phyloP scores from a whole-genome alignment of 805 yeast species.

The Barnettozyma vustinii region DNA sequence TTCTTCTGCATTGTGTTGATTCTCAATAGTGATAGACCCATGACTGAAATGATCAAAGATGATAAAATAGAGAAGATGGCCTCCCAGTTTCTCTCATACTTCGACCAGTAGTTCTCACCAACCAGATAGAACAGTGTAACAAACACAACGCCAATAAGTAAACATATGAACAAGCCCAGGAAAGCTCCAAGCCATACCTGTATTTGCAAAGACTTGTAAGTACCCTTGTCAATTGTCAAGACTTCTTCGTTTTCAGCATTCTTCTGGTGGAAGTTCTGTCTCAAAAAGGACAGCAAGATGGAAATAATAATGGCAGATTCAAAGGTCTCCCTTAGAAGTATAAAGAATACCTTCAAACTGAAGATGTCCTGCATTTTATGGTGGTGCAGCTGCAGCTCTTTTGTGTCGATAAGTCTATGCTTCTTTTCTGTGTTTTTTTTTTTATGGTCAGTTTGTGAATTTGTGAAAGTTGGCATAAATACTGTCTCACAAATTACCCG shows the following conservation, averaged over 20 bases:
- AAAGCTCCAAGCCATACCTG: slow-evolving; percentile 87
- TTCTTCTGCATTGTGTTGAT: slow-evolving; percentile 79
- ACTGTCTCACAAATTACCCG: neutral
- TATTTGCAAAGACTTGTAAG: slow-evolving; percentile 42
- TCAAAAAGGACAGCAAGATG: slow-evolving; percentile 83
- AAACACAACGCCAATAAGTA: slow-evolving; percentile 67
- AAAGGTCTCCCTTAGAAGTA: slow-evolving; percentile 86
- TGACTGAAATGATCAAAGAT: slow-evolving; percentile 70
- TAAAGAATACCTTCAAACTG: slow-evolving; percentile 63
- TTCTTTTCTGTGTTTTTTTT: neutral
- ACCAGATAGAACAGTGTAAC: slow-evolving; percentile 68
- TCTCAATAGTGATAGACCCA: slow-evolving; percentile 82
- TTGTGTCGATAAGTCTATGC: neutral
- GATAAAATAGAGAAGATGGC: slow-evolving; percentile 78
- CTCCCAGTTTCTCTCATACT: slow-evolving; percentile 87
- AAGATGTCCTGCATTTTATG: slow-evolving; percentile 26
- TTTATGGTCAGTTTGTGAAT: neutral
- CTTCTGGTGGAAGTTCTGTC: slow-evolving; percentile 65
- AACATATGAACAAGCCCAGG: slow-evolving; percentile 63
- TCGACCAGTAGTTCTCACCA: slow-evolving; percentile 82
- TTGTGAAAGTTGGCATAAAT: neutral
- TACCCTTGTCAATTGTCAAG: slow-evolving; percentile 25
- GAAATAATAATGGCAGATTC: slow-evolving; percentile 93
- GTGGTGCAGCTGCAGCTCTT: neutral
- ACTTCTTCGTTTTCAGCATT: slow-evolving; percentile 6